Percentiles rank a stretch among this genome's conserved stretches.
Evolutionary conservation across 495 filamentous ascomycete species (phyloP).

Genomic region (Mytilinidion resinicola): DNA sequence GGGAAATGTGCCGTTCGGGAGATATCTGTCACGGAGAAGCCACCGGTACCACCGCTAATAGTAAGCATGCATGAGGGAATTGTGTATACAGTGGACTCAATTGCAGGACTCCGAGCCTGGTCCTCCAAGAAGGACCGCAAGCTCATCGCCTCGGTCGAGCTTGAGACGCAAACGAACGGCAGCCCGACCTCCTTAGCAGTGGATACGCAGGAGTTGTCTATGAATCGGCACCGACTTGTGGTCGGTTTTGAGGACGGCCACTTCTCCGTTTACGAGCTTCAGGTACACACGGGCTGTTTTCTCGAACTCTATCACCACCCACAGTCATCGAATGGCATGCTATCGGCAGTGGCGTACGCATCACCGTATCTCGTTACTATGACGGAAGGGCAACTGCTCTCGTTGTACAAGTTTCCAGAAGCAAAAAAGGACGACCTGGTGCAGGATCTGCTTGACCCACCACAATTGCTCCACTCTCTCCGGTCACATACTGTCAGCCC

Average conservation of each 20-base stretch:
- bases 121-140: conserved; percentile 52
- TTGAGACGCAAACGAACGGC: background rate
- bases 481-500: conserved; percentile 73
- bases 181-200: conserved; percentile 64
- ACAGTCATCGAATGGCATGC: conserved; percentile 51
- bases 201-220: conserved; percentile 40
- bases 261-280: conserved; percentile 63
- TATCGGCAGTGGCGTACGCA: conserved; percentile 69
- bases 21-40: conserved; percentile 55
- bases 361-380: conserved; percentile 75
- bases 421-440: conserved; percentile 1
- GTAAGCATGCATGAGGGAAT: conserved; percentile 68
- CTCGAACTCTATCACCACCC: conserved; percentile 48
- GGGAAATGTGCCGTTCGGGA: conserved; percentile 77
- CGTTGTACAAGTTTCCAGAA: conserved; percentile 58
- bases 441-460: conserved; percentile 34
- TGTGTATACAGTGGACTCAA: conserved; percentile 69
- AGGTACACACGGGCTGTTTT: conserved; percentile 41
- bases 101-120: conserved; percentile 71
- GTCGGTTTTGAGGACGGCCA: conserved; percentile 74
- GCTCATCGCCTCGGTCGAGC: conserved; percentile 34
- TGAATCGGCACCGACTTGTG: conserved; percentile 45
- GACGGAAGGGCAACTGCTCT: conserved; percentile 63
- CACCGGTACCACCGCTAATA: conserved; percentile 52
- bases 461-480: conserved; percentile 67